Conservation (phyloP, 148 eudicot species). For the Camellia granthamiana region DNA sequence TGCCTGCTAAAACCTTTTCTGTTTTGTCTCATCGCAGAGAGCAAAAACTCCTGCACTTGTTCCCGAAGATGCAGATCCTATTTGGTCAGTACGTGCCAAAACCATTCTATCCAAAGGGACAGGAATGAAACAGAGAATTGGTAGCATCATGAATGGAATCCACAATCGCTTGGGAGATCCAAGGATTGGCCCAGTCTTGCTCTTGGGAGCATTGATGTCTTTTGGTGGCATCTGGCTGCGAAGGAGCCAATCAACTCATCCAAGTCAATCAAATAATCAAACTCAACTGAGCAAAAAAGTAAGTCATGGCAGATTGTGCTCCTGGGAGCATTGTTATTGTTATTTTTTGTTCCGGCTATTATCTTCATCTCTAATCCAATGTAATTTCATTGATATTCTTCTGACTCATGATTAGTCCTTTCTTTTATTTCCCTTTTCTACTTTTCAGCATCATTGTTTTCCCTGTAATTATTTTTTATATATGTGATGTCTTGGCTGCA, state of each 20-base stretch:
- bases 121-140: slow-evolving; percentile 38
- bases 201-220: slow-evolving; percentile 75
- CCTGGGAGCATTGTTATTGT: slow-evolving; percentile 1
- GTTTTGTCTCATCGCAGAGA: too few relatives aligned
- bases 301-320: slow-evolving; percentile 13
- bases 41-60: too few relatives aligned
- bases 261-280: slow-evolving; percentile 33
- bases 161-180: slow-evolving; percentile 52
- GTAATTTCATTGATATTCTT: neutral
- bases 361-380: neutral
- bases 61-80: too few relatives aligned
- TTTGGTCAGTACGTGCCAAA: too few relatives aligned
- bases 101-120: too few relatives aligned
- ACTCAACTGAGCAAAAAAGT: slow-evolving; percentile 40
- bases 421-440: too few relatives aligned
- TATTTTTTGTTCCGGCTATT: neutral
- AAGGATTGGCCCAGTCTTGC: slow-evolving; percentile 45
- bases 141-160: slow-evolving; percentile 27
- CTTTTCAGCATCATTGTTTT: too few relatives aligned
- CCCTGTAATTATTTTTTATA: neutral
- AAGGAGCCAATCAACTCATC: slow-evolving; percentile 49
- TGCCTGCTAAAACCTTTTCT: too few relatives aligned
- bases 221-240: slow-evolving; percentile 72
- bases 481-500: neutral
- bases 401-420: neutral